These are phyloP conservation scores for Darksidea phi DNA, from an alignment of 495 filamentous ascomycete genomes.

Conservation along the genomic window DNA sequence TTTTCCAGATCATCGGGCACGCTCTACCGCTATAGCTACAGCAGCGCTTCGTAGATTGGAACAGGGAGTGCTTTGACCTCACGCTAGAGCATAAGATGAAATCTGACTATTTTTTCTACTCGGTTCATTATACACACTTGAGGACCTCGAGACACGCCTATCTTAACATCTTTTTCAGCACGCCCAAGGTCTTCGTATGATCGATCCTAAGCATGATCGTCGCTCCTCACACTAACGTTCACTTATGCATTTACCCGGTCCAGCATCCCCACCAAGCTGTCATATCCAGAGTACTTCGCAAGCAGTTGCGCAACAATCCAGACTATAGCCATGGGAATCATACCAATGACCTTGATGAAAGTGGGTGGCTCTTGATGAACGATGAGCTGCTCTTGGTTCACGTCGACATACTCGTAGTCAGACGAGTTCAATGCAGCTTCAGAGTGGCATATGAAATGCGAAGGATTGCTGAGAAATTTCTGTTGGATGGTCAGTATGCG, in stretches of 20 bases:
- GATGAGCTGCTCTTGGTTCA: neutral
- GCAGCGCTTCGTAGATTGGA: slow-evolving; percentile 34
- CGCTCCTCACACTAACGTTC: too few species aligned
- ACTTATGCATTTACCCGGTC: too few species aligned
- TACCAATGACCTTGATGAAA: slow-evolving; percentile 8
- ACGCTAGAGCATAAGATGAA: slow-evolving; percentile 39
- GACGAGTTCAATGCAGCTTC: neutral
- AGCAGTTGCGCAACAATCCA: neutral
- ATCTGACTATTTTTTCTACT: too few species aligned
- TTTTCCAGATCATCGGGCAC: slow-evolving; percentile 45
- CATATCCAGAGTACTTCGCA: neutral
- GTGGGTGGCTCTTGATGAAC: neutral
- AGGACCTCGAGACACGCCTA: too few species aligned
- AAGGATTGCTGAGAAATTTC: slow-evolving; percentile 8
- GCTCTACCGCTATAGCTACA: slow-evolving; percentile 38
- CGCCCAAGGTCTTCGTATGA: too few species aligned
- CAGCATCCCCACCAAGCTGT: neutral
- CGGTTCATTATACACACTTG: too few species aligned
- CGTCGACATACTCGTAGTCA: neutral
- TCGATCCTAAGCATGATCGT: too few species aligned
- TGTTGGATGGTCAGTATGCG: neutral
- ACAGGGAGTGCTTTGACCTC: slow-evolving; percentile 42
- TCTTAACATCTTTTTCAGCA: too few species aligned
- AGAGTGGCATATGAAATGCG: neutral
- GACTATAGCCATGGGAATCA: slow-evolving; percentile 2